Evolutionary conservation across 768 basidiomycete genomes (phyloP), one percentile per base, ranked within the genome.

Genomic region (Paxillus ammoniavirescens): DNA sequence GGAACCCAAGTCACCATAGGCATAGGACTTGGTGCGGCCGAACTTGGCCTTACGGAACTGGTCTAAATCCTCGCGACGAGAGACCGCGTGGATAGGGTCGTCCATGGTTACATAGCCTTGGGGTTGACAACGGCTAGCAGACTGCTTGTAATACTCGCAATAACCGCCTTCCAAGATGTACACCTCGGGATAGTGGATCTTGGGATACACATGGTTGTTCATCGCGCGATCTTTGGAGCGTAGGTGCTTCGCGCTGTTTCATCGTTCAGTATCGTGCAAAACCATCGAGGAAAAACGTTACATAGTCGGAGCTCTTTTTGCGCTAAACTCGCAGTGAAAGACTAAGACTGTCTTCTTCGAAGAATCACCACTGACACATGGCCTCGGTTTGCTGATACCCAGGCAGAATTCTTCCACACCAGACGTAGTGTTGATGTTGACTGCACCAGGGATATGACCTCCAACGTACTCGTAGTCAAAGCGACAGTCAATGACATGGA

Each of bases 281-380:
- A 42, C 40, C 17, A 17, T 4, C 23, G 13, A 53, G 42, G 42
- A 21, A 41, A 41, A 50, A 49, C 79, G 84, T 73, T 68, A 95
- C 95, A 96, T 93, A 8, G 96, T 96, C 2, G 97, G 97, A 1
- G 94, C 97, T 41, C 97, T 80, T 73, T 97, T 97, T 15, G 82
- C 87, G 59, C 91, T 94, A 66, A 98, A 98, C 72, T 99, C 97
- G 75, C 97, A 99, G 66, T 99, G 97, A 78, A 99, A 98, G 43
- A 99, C 80, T 40, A 98, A 73, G 31, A 98, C 75, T 1, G 89
- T 93, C 74, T 95, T 95, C 70, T 79, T 81, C 13, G 75, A 73
- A 0, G 69, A 51, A 60, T 94, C 89, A 18, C 91, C 89, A 68
- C 92, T 94, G 38, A 82, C 76, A 33, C 85, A 86, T 5, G 88